Conservation (phyloP, 2,329 filamentous ascomycete species). For the Sporothrix schenckii region DNA sequence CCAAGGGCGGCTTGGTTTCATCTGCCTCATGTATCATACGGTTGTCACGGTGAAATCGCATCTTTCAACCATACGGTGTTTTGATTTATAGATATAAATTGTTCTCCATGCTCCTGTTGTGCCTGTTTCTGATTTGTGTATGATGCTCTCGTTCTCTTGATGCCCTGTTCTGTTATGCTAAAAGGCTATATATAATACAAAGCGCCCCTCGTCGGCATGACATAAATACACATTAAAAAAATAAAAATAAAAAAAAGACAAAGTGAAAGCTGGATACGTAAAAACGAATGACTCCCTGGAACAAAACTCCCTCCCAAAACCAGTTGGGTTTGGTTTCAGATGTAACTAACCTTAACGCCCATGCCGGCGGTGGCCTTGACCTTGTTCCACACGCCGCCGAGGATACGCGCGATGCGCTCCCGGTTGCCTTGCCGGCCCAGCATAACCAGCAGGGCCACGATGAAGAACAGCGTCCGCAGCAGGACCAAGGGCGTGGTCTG, state of each 20-base stretch:
- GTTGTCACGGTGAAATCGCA: not conserved
- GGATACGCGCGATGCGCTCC: slow-evolving; percentile 69
- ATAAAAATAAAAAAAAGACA: not conserved
- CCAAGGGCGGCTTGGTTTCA: not conserved
- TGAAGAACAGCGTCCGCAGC: slow-evolving; percentile 71
- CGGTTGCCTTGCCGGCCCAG: slow-evolving; percentile 75
- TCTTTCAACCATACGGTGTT: not conserved
- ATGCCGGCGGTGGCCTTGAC: slow-evolving; percentile 84
- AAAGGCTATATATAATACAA: slow-evolving; percentile 23
- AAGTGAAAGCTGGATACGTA: slow-evolving; percentile 1
- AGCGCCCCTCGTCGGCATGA: slow-evolving; percentile 1
- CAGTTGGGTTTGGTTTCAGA: slow-evolving; percentile 54
- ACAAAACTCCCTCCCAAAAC: not conserved
- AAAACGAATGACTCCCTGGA: slow-evolving; percentile 14
- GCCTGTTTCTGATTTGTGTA: not conserved
- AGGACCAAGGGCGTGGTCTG: slow-evolving; percentile 61
- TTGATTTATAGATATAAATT: slow-evolving; percentile 8
- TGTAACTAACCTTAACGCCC: slow-evolving; percentile 97
- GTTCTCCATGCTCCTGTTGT: not conserved
- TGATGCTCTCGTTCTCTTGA: not conserved
- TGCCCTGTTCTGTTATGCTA: slow-evolving; percentile 20
- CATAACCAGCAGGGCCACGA: slow-evolving; percentile 75
- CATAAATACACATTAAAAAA: slow-evolving; percentile 20
- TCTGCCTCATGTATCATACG: not conserved
- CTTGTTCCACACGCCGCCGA: slow-evolving; percentile 77